These are phyloP conservation scores for Fusarium abutilonis DNA, from an alignment of 2,329 filamentous ascomycete genomes.

Conservation along the genomic window DNA sequence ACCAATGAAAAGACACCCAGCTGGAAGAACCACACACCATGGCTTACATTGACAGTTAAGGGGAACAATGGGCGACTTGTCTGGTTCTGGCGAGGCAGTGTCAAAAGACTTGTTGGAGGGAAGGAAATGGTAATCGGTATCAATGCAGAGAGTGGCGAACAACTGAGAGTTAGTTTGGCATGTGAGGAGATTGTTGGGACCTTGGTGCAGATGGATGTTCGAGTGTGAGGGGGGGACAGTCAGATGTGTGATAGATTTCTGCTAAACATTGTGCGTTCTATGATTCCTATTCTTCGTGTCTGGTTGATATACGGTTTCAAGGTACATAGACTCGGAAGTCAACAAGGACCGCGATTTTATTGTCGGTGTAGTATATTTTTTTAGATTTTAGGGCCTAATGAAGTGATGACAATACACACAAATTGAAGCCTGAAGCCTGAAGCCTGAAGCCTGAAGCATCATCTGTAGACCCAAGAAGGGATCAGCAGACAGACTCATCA, in stretches of 20 bases:
- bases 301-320: neutral
- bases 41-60: constrained; percentile 78
- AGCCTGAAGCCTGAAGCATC: neutral
- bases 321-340: too few relatives aligned
- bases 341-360: too few relatives aligned
- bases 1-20: constrained; percentile 69
- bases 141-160: constrained; percentile 62
- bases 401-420: too few relatives aligned
- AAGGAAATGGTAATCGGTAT: constrained; percentile 66
- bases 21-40: constrained; percentile 73
- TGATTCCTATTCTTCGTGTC: neutral
- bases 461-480: neutral
- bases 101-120: constrained; percentile 70
- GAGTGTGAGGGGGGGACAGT: constrained; percentile 18
- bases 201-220: constrained; percentile 47
- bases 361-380: too few relatives aligned
- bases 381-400: too few relatives aligned
- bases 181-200: constrained; percentile 86
- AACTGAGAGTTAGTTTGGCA: constrained; percentile 74
- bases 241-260: constrained; percentile 3
- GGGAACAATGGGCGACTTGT: constrained; percentile 62
- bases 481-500: neutral
- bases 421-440: too few relatives aligned
- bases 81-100: constrained; percentile 73
- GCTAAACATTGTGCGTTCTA: constrained; percentile 1